Evolutionary conservation across 78 protist genomes (phyloP).

Genomic region (Ministeria vibrans): DNA sequence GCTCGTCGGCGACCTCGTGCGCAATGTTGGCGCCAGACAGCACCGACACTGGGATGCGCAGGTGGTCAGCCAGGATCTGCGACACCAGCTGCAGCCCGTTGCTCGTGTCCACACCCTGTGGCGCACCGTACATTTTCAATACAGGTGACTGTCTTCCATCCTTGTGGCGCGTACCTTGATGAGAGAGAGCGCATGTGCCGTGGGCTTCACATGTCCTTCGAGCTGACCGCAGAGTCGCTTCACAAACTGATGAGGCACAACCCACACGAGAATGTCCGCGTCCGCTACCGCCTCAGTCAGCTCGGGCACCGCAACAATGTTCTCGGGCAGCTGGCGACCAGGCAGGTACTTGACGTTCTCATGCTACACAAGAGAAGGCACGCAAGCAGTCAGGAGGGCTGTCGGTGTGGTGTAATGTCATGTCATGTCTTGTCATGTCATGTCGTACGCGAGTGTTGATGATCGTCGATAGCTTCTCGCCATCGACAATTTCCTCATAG

Average conservation of each 20-base stretch:
- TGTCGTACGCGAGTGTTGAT: too few species aligned
- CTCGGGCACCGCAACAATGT: conserved; percentile 40
- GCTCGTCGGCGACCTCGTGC: conserved; percentile 47
- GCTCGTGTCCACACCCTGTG: conserved; percentile 17
- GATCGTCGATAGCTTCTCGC: conserved; percentile 47
- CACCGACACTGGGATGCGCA: conserved; percentile 19
- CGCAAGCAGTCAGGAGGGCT: too few species aligned
- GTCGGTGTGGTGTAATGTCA: too few species aligned
- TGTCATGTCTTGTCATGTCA: too few species aligned
- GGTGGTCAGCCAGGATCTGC: conserved; percentile 27
- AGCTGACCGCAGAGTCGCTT: conserved; percentile 15
- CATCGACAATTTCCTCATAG: conserved; percentile 52
- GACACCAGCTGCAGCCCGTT: conserved; percentile 38
- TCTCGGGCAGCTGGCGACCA: conserved; percentile 41
- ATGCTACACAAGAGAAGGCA: too few species aligned
- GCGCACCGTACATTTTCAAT: too few species aligned
- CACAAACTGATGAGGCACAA: conserved; percentile 46
- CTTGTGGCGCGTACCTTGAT: conserved; percentile 47
- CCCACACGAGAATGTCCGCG: conserved; percentile 49
- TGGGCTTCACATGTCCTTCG: background rate
- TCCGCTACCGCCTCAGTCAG: conserved; percentile 23
- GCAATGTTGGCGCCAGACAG: conserved; percentile 75
- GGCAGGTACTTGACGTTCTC: conserved; percentile 62
- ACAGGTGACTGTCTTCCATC: too few species aligned
- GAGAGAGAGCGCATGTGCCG: conserved; percentile 49